Evolutionary conservation across 495 filamentous ascomycete species (phyloP).

Genomic region (Staphylotrichum longicolle): DNA sequence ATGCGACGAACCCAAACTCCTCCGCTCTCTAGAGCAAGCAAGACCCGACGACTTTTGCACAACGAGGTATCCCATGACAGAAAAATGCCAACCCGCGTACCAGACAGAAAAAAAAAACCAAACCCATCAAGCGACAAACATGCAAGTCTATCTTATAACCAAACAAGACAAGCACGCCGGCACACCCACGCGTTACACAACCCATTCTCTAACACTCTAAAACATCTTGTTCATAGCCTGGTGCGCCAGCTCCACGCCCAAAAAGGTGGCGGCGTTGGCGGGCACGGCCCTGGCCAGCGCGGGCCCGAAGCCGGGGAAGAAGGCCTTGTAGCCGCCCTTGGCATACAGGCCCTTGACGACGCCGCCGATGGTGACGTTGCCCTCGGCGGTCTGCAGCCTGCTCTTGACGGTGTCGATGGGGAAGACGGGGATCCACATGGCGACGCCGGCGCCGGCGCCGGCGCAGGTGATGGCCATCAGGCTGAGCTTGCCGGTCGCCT

Average conservation of each 20-base stretch:
- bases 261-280: conserved; percentile 75
- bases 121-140: not conserved
- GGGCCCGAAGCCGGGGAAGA: conserved; percentile 96
- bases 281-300: conserved; percentile 91
- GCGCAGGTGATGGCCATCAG: conserved; percentile 80
- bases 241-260: conserved; percentile 79
- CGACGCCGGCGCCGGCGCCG: conserved; percentile 86
- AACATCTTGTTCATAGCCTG: conserved; percentile 78
- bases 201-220: conserved; percentile 2
- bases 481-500: conserved; percentile 69
- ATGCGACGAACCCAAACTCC: conserved; percentile 16
- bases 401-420: conserved; percentile 96
- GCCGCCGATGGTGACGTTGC: conserved; percentile 76
- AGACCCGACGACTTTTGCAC: conserved; percentile 1
- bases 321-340: conserved; percentile 81
- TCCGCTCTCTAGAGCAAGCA: conserved; percentile 6
- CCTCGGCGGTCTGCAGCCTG: conserved; percentile 86
- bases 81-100: conserved; percentile 1
- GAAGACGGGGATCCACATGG: conserved; percentile 99
- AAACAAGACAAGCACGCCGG: not conserved
- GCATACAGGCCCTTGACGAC: conserved; percentile 75
- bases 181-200: not conserved
- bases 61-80: conserved; percentile 18
- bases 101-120: not conserved
- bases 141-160: not conserved